Conservation (phyloP, 1,139 yeast genomes). For the Debaryomyces psychrophilus region DNA sequence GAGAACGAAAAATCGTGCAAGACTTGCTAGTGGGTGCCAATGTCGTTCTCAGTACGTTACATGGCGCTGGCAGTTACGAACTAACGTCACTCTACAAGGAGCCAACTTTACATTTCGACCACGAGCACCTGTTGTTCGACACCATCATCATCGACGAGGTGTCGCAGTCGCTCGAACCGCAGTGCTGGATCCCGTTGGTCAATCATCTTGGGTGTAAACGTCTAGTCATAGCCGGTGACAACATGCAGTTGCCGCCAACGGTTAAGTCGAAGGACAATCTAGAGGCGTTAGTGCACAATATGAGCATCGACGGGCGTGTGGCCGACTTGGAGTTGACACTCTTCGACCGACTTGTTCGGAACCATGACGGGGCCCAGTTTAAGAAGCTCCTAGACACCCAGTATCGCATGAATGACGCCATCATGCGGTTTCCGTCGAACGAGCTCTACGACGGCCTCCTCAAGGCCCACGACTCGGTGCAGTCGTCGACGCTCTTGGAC, state of each 20-base stretch:
- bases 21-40: slow-evolving; percentile 63
- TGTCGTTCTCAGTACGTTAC: slow-evolving; percentile 81
- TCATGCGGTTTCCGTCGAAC: slow-evolving; percentile 79
- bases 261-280: slow-evolving; percentile 47
- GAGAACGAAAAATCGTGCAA: slow-evolving; percentile 67
- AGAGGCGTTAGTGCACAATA: slow-evolving; percentile 31
- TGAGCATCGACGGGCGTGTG: slow-evolving; percentile 29
- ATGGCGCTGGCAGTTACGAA: slow-evolving; percentile 82
- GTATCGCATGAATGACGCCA: slow-evolving; percentile 80
- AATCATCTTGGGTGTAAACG: slow-evolving; percentile 61
- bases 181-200: slow-evolving; percentile 94
- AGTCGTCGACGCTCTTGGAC: slow-evolving; percentile 55
- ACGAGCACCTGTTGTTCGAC: slow-evolving; percentile 57
- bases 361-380: slow-evolving; percentile 51
- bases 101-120: slow-evolving; percentile 18
- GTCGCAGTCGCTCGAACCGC: slow-evolving; percentile 91
- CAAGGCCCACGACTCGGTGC: slow-evolving; percentile 64
- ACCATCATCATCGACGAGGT: slow-evolving; percentile 93
- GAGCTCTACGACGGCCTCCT: slow-evolving; percentile 66
- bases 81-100: slow-evolving; percentile 51
- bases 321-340: slow-evolving; percentile 62
- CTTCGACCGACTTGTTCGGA: slow-evolving; percentile 74
- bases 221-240: slow-evolving; percentile 82
- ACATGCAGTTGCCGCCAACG: slow-evolving; percentile 84
- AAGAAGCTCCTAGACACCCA: slow-evolving; percentile 67